Percentiles rank a stretch among this genome's conserved stretches.
phyloP scores from a whole-genome alignment of 768 basidiomycete genomes.

The Rhodosporidiobolus sp. region DNA sequence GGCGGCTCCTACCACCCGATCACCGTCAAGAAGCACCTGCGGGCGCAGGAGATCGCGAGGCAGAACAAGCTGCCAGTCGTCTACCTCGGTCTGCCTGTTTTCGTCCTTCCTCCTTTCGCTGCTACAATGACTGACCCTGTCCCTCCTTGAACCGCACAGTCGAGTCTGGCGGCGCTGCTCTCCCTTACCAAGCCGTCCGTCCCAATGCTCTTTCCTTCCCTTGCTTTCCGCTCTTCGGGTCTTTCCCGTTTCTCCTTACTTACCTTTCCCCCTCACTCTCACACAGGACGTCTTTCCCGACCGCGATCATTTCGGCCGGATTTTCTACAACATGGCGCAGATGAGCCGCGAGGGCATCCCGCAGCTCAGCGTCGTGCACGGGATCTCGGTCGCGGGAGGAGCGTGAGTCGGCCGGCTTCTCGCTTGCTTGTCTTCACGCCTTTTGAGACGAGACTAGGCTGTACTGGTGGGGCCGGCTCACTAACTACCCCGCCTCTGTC shows the following conservation, averaged over 20 bases:
- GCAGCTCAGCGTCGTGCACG: conserved; percentile 88
- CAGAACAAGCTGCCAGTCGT: conserved; percentile 87
- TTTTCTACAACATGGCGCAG: conserved; percentile 92
- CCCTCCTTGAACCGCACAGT: conserved; percentile 55
- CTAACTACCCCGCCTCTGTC: background rate
- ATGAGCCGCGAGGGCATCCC: conserved; percentile 30
- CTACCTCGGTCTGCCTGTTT: conserved; percentile 69
- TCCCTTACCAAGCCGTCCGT: conserved; percentile 80
- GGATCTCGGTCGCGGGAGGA: conserved; percentile 82
- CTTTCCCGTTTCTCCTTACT: too few species aligned
- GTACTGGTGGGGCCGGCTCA: too few species aligned
- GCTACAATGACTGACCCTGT: background rate
- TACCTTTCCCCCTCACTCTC: background rate
- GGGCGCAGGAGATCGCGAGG: conserved; percentile 89
- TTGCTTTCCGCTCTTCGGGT: too few species aligned
- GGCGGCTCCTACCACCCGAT: conserved; percentile 38
- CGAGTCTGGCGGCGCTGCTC: conserved; percentile 87
- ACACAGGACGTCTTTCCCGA: conserved; percentile 73
- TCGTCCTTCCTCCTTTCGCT: background rate
- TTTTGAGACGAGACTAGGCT: background rate
- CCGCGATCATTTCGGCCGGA: conserved; percentile 90
- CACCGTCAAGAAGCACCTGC: conserved; percentile 86
- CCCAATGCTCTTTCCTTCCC: conserved; percentile 51
- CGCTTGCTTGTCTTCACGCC: background rate
- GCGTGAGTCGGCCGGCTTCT: conserved; percentile 15